These are phyloP conservation scores for Plectosphaerella cucumerina DNA, from an alignment of 2,329 filamentous ascomycete genomes.

Conservation along the genomic window DNA sequence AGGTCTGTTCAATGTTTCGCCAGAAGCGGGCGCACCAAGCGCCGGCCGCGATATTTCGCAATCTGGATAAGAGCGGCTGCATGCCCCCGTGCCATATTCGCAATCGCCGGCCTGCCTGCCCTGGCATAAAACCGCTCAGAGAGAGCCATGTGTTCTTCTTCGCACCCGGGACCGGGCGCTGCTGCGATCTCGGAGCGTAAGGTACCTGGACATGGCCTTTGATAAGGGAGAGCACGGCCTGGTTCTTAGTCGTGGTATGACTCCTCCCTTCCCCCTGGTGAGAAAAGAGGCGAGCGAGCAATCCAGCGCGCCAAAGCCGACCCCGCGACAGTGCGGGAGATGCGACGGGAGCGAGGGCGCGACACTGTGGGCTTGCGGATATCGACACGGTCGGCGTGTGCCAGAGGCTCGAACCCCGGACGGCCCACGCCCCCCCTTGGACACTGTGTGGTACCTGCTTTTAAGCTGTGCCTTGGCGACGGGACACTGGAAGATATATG, in stretches of 20 bases:
- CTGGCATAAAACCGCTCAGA: neutral
- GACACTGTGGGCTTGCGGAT: neutral
- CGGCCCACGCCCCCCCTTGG: neutral
- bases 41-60: neutral
- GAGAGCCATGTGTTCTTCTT: neutral
- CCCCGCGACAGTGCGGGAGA: neutral
- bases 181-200: slow-evolving; percentile 2
- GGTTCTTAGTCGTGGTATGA: no score
- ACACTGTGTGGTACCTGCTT: slow-evolving; percentile 4
- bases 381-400: neutral
- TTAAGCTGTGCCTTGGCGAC: neutral
- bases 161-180: no score
- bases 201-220: neutral
- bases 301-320: neutral
- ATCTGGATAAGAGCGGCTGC: neutral
- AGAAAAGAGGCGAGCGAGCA: neutral
- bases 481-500: neutral
- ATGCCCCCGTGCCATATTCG: neutral
- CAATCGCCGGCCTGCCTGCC: no score
- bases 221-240: neutral
- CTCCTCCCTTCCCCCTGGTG: neutral
- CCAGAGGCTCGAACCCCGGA: no score
- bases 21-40: neutral
- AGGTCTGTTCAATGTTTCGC: neutral
- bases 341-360: neutral